Evolutionary conservation across 2,329 filamentous ascomycete species (phyloP), one percentile per base, ranked within the genome.

Genomic region (Pseudopyrenochaeta lycopersici): DNA sequence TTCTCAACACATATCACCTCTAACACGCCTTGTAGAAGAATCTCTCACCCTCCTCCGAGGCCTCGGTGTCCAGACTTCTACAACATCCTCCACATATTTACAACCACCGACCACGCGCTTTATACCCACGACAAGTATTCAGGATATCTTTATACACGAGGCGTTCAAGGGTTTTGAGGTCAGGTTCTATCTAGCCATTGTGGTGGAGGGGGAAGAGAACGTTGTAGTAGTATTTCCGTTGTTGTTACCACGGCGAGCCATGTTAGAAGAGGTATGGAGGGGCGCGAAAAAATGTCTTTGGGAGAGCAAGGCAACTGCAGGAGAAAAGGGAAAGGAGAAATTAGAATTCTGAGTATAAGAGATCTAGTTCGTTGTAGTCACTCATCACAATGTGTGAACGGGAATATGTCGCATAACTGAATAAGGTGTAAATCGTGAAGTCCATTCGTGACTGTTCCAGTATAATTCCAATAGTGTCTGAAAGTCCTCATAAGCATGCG

Each of bases 171-270:
- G 93, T 0, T 96, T 97, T 69, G 91, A 93, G 77, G 92, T 98
- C 31, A 81, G 89, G 35, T 96, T 94, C 71, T 97, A 97, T 71
- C 80, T 99, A 7, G 87, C 91, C 4, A 90, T 98, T 27, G 89
- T 98, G 47, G 92, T 98, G 15, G 90, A 96, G 64, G 92, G 88
- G 2, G 94, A 98, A 77, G 85, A 89, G 48, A 89, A 95, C 62
- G 85, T 96, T 4, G 90, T 98, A 0, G 94, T 99, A n/a, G 92
- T 98, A 2, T 99, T 99, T 73, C 94, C 94, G 80, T 83, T 84
- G 51, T 76, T 97, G 61, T 73, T 97, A 57, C 95, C 95, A 0
- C 79, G 86, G 52, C 81, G 90, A 50, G 82, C 80, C 43, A 89
- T 96, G 49, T 81, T 98, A 23, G 92, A 97, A 79, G 84, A 87